Evolutionary conservation across 73 alveolate species (phyloP).

Genomic region (Paramecium octaurelia): DNA sequence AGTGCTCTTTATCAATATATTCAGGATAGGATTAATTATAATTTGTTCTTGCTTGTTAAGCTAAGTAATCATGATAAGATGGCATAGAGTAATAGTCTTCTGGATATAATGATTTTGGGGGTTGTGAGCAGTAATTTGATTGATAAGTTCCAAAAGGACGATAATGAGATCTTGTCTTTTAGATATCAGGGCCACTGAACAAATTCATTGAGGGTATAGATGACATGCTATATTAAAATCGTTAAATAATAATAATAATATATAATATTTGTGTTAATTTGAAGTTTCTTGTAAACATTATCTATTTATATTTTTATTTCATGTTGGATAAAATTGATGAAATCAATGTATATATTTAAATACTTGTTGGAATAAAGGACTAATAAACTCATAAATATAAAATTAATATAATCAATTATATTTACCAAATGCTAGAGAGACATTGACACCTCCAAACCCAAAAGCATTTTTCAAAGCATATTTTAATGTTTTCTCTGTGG

Average conservation of each 20-base stretch:
- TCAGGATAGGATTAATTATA: neutral
- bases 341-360: too few species aligned
- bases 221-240: neutral
- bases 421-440: constrained; percentile 15
- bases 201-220: neutral
- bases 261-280: neutral
- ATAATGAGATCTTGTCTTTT: neutral
- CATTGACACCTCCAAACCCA: constrained; percentile 66
- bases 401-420: neutral
- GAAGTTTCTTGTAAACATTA: too few species aligned
- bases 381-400: neutral
- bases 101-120: neutral
- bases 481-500: neutral
- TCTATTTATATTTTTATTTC: too few species aligned
- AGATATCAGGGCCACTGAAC: neutral
- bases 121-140: neutral
- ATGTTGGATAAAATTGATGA: too few species aligned
- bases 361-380: neutral
- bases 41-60: neutral
- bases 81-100: neutral
- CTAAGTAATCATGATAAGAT: neutral
- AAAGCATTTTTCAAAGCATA: constrained; percentile 57
- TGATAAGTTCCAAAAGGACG: neutral
- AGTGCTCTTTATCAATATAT: neutral
- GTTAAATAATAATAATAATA: neutral